Evolutionary conservation across 805 yeast genomes (phyloP), one percentile per base, ranked within the genome.

Genomic region (Schwanniomyces vanrijiae): DNA sequence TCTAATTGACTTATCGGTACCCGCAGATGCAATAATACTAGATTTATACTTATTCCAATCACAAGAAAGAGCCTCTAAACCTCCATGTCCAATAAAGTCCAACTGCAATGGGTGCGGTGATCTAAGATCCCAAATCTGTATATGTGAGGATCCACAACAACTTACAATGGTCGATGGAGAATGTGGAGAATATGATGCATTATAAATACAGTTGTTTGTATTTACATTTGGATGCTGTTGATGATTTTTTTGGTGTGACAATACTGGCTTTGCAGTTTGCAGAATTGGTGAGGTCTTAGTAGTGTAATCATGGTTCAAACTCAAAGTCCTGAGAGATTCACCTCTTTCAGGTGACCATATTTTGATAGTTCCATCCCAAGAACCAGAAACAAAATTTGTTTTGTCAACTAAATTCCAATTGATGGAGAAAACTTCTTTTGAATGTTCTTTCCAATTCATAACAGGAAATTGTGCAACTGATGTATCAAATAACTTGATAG

Each of bases 31-130:
- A 4, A 92, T 69, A 0, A 90, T 79, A 2, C 84, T 77, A 1
- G 90, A 78, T 58, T 89, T 77, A 65, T 94, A 92, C 63, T 91
- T 91, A 68, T 92, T 94, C 84, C 90, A 91, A 71, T 92, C 98
- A 50, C 90, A 80, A 2, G 86, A 71, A 40, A 94, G 73, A 7
- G 88, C 75, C 62, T 92, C 98, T 42, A 88, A 75, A 1, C 96
- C 96, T 14, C 83, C 79, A 59, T 89, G 96, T 1, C 90, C 87
- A 26, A 84, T 67, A 51, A 79, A 82, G 53, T 82, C 86, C 37
- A 79, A 60, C 51, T 78, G 78, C 9, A 83, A 67, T 2, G 86
- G 83, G n/a, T 73, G 68, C 1, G 90, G 82, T 0, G 82, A 66
- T 52, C 99, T 75, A 11, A 82, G 73, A 60, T 92, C 99, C 89